Evolutionary conservation across 345 rosid genomes (phyloP).

Genomic region (Lepidium sativum): DNA sequence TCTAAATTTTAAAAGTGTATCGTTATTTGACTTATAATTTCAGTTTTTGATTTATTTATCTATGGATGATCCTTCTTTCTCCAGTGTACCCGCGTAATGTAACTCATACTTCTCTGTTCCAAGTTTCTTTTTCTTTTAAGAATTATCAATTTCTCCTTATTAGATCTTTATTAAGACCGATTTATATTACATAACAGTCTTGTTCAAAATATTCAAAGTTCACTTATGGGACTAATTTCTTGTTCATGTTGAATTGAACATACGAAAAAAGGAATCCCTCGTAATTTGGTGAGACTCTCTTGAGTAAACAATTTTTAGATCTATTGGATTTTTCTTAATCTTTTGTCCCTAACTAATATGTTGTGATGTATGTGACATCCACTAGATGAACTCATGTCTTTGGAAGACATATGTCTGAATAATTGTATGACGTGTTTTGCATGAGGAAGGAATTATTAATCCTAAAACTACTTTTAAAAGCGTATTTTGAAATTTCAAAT

Average conservation of each 20-base stretch:
- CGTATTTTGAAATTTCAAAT: too few relatives aligned
- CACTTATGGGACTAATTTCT: constrained; percentile 24
- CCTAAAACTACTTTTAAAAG: too few relatives aligned
- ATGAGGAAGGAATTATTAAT: too few relatives aligned
- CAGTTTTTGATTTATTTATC: neutral
- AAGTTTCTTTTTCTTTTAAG: constrained; percentile 31
- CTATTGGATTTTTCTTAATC: too few relatives aligned
- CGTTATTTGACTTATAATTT: neutral
- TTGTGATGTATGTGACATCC: too few relatives aligned
- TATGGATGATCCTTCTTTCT: constrained; percentile 45
- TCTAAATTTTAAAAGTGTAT: too few relatives aligned
- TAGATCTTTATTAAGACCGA: neutral
- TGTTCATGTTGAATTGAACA: constrained; percentile 21
- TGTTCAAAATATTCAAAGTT: constrained; percentile 27
- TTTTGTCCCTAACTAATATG: too few relatives aligned
- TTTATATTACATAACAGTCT: constrained; percentile 30
- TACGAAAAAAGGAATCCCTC: constrained; percentile 30
- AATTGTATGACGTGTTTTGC: too few relatives aligned
- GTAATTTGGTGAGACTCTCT: constrained; percentile 10
- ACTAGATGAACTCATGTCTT: too few relatives aligned
- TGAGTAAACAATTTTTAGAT: too few relatives aligned
- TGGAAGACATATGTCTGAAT: too few relatives aligned
- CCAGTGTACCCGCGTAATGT: constrained; percentile 12
- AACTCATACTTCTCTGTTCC: constrained; percentile 21
- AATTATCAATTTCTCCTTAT: neutral